phyloP scores from a whole-genome alignment of 2,329 filamentous ascomycete species.

The Blastomyces gilchristii region DNA sequence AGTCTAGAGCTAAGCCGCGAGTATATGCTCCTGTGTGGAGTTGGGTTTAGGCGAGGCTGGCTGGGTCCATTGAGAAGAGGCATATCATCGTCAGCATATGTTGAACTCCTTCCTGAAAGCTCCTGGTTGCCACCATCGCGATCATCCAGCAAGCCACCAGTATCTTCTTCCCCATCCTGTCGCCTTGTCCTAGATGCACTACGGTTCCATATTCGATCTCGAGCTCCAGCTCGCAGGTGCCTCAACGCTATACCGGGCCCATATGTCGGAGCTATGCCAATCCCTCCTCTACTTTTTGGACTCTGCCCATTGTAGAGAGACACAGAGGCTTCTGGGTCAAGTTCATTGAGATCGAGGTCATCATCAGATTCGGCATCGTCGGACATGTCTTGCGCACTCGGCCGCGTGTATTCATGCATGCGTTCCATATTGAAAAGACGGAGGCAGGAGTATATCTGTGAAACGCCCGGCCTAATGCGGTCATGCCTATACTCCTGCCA shows the following conservation, averaged over 20 bases:
- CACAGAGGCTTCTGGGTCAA: slow-evolving; percentile 30
- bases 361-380: slow-evolving; percentile 26
- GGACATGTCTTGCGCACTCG: slow-evolving; percentile 25
- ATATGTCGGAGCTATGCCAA: slow-evolving; percentile 18
- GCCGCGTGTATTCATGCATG: slow-evolving; percentile 29
- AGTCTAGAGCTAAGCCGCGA: slow-evolving; percentile 45
- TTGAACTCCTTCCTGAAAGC: slow-evolving; percentile 50
- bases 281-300: slow-evolving; percentile 11
- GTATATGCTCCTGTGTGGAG: slow-evolving; percentile 29
- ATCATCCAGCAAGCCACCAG: slow-evolving; percentile 56
- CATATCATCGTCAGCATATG: slow-evolving; percentile 57
- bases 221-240: slow-evolving; percentile 43
- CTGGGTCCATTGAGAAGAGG: slow-evolving; percentile 53
- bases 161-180: slow-evolving; percentile 53
- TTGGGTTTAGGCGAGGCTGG: slow-evolving; percentile 23
- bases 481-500: neutral
- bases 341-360: slow-evolving; percentile 38
- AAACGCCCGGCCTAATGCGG: neutral
- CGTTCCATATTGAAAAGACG: slow-evolving; percentile 25
- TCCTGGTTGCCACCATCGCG: slow-evolving; percentile 45
- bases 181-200: slow-evolving; percentile 20
- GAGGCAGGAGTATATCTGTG: neutral
- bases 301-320: slow-evolving; percentile 18
- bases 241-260: slow-evolving; percentile 35
- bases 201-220: slow-evolving; percentile 32